A percentile compares a stretch with the other conserved stretches of the same genome.
Evolutionary conservation across 1,139 yeast species (phyloP).

Genomic region (Suhomyces guaymorum): DNA sequence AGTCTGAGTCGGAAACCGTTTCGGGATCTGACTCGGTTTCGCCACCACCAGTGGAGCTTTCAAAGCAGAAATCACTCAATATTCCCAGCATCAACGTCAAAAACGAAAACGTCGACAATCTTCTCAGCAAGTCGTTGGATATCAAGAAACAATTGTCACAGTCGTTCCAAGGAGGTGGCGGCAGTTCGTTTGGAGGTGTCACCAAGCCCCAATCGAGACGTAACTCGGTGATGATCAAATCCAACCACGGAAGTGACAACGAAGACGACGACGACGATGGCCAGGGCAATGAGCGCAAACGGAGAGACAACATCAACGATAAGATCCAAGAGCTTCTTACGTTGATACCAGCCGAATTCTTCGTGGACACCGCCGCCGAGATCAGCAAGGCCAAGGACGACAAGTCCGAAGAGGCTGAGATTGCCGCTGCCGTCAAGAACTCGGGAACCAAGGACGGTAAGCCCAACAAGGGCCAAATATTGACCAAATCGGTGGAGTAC

Average conservation of each 20-base stretch:
- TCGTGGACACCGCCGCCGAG: slow-evolving; percentile 30
- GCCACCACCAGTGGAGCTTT: slow-evolving; percentile 17
- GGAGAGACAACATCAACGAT: slow-evolving; percentile 88
- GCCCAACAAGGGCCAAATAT: slow-evolving; percentile 90
- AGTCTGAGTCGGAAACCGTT: slow-evolving; percentile 19
- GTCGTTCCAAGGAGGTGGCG: slow-evolving; percentile 32
- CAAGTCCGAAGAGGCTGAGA: slow-evolving; percentile 23
- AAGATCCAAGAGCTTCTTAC: slow-evolving; percentile 78
- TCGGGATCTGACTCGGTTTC: slow-evolving; percentile 22
- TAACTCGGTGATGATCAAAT: slow-evolving; percentile 34
- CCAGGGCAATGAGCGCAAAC: slow-evolving; percentile 57
- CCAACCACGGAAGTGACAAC: slow-evolving; percentile 32
- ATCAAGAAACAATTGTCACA: slow-evolving; percentile 46
- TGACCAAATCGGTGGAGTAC: slow-evolving; percentile 83
- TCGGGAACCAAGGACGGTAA: slow-evolving; percentile 82
- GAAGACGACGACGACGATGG: slow-evolving; percentile 38
- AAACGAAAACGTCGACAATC: slow-evolving; percentile 31
- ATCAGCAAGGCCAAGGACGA: slow-evolving; percentile 11
- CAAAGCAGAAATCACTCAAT: slow-evolving; percentile 22
- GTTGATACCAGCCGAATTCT: slow-evolving; percentile 65
- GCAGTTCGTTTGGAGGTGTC: slow-evolving; percentile 33
- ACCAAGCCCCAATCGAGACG: slow-evolving; percentile 44
- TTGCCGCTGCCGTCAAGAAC: slow-evolving; percentile 41
- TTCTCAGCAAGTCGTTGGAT: slow-evolving; percentile 36
- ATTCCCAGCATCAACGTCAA: slow-evolving; percentile 33